Evolutionary conservation across 176 grass and related monocot genomes (phyloP), one percentile per base, ranked within the genome.

Genomic region (Melocanna baccifera): DNA sequence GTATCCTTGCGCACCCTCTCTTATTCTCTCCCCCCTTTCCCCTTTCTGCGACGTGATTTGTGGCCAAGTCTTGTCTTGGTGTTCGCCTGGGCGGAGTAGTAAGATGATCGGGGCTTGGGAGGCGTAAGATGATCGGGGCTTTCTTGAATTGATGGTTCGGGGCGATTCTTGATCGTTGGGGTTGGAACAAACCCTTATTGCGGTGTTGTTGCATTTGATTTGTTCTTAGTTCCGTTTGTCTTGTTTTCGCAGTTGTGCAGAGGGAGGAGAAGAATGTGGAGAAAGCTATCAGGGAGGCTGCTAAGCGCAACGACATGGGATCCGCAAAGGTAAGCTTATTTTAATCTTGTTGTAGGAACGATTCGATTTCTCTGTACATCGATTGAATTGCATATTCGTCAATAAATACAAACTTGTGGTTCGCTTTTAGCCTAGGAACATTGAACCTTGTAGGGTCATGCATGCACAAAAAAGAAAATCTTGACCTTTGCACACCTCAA

Each of bases 261-360:
- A 92, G 71, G 88, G 95, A 94, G 87, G 95, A 97, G 84, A 94
- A 88, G 86, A 94, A 88, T 53, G 95, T 97, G 66, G 92, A 94
- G 91, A 97, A 94, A 65, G 70, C 95, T 51, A 97, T 97, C 52
- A 93, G 88, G 79, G 95, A 97, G 19, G 84, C 92, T 52, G 95
- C 92, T 6, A 97, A 94, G 78, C 88, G 95, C 81, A 97, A 94
- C 22, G 95, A 97, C 88, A 93, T 97, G 86, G 92, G 86, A 43
- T 97, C 95, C 12, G 92, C 95, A 23, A 97, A 97, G 92, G 95
- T 55, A 37, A 37, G 39, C 0, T 16, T 69, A 18, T 36, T 63
- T 61, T 40, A 50, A 59, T 88, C 65, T 41, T 25, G 50, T 12
- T 62, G 1, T 67, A 37, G 47, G 23, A 67, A n/a, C 19, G 46